phyloP scores from a whole-genome alignment of 768 basidiomycete genomes.

The Phaeotremella skinneri region DNA sequence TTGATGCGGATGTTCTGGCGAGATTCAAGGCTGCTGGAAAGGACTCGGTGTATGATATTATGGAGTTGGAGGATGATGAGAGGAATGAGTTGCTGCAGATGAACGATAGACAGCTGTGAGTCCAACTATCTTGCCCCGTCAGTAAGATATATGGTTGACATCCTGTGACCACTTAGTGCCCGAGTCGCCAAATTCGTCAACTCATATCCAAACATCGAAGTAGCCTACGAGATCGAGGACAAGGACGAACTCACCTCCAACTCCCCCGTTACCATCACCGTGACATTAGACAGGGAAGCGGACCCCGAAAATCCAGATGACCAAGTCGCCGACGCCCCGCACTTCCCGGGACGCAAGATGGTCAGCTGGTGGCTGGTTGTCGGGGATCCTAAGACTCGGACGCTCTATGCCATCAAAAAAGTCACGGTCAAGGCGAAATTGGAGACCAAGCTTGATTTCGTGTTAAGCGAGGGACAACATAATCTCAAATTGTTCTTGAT shows the following conservation, averaged over 20 bases:
- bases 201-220: slow-evolving; percentile 94
- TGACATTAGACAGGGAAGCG: slow-evolving; percentile 73
- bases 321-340: slow-evolving; percentile 85
- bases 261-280: slow-evolving; percentile 74
- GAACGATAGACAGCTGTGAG: slow-evolving; percentile 81
- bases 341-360: slow-evolving; percentile 85
- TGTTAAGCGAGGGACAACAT: slow-evolving; percentile 78
- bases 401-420: slow-evolving; percentile 80
- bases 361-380: slow-evolving; percentile 98
- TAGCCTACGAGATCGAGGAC: slow-evolving; percentile 73
- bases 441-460: slow-evolving; percentile 84
- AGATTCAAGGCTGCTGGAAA: slow-evolving; percentile 78
- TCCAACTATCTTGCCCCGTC: slow-evolving; percentile 16
- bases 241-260: slow-evolving; percentile 83
- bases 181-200: slow-evolving; percentile 95
- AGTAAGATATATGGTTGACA: background rate
- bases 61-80: slow-evolving; percentile 96
- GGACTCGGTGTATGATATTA: slow-evolving; percentile 92
- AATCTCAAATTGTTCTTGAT: slow-evolving; percentile 83
- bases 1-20: slow-evolving; percentile 80
- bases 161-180: slow-evolving; percentile 69
- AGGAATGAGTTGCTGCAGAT: slow-evolving; percentile 78
- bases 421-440: slow-evolving; percentile 71
- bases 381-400: slow-evolving; percentile 68
- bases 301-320: slow-evolving; percentile 64